Conservation (phyloP, 306 rosid genomes). For the Dicorynia guianensis region DNA sequence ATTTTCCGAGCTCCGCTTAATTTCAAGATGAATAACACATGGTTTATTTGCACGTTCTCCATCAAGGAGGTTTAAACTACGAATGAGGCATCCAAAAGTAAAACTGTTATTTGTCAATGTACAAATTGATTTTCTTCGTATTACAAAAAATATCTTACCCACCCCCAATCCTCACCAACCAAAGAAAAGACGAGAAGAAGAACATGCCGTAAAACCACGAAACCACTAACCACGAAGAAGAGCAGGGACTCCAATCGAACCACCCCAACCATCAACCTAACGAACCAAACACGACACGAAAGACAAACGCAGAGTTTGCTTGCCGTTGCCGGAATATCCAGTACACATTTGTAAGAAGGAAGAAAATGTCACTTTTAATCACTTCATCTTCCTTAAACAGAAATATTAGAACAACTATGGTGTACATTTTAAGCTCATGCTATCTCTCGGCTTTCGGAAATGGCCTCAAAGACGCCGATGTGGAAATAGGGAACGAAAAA, state of each 20-base stretch:
- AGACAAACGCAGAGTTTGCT: neutral
- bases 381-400: neutral
- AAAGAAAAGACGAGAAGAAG: constrained; percentile 2
- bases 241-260: constrained; percentile 22
- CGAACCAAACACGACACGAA: constrained; percentile 6
- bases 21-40: neutral
- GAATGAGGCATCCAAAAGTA: neutral
- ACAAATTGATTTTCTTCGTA: constrained; percentile 22
- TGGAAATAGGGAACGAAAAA: neutral
- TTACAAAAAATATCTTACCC: constrained; percentile 18
- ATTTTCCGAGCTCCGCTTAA: neutral
- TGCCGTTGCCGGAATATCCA: neutral
- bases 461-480: too few relatives aligned
- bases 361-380: neutral
- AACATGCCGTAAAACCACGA: neutral
- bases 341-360: neutral
- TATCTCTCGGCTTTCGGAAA: too few relatives aligned
- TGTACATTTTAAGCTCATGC: too few relatives aligned
- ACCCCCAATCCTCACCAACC: constrained; percentile 42
- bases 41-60: neutral
- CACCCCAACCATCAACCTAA: constrained; percentile 40
- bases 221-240: neutral
- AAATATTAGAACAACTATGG: neutral
- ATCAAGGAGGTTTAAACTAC: neutral
- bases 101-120: neutral